Conservation (phyloP, 1,284 basidiomycete genomes). For the Austropuccinia psidii region DNA sequence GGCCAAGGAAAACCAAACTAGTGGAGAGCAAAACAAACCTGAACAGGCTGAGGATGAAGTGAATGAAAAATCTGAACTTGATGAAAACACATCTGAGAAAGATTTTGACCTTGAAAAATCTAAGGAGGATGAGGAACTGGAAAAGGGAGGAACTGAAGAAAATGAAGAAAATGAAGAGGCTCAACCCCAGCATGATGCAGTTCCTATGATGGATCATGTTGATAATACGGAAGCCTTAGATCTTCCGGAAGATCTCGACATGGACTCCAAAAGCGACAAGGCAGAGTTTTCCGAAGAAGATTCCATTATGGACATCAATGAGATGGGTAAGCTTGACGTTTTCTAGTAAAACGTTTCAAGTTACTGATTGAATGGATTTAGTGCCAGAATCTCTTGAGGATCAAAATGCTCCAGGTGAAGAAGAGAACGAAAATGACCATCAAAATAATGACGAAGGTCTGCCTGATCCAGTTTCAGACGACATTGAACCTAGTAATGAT, state of each 20-base stretch:
- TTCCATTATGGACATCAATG: constrained; percentile 24
- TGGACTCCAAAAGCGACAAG: constrained; percentile 15
- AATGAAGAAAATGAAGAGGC: constrained; percentile 15
- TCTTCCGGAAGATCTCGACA: constrained; percentile 29
- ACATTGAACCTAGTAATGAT: background rate
- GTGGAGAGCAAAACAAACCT: constrained; percentile 48
- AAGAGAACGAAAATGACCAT: background rate
- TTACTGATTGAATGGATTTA: background rate
- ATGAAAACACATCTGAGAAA: constrained; percentile 49
- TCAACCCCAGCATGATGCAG: background rate
- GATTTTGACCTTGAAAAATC: constrained; percentile 54
- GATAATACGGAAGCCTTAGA: constrained; percentile 28
- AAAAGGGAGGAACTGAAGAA: constrained; percentile 36
- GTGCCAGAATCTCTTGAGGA: constrained; percentile 1
- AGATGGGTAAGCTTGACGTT: constrained; percentile 13
- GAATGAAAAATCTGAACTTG: constrained; percentile 46
- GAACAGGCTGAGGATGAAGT: constrained; percentile 47
- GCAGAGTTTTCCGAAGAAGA: background rate
- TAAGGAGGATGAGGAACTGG: constrained; percentile 22
- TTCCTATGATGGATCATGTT: constrained; percentile 36
- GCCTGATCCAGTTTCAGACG: background rate
- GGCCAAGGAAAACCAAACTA: constrained; percentile 15
- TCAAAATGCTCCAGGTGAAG: background rate
- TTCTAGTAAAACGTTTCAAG: background rate
- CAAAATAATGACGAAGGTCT: background rate